A percentile compares a stretch with the other conserved stretches of the same genome.
Evolutionary conservation across 148 eudicot genomes (phyloP).

Genomic region (Silene conica): DNA sequence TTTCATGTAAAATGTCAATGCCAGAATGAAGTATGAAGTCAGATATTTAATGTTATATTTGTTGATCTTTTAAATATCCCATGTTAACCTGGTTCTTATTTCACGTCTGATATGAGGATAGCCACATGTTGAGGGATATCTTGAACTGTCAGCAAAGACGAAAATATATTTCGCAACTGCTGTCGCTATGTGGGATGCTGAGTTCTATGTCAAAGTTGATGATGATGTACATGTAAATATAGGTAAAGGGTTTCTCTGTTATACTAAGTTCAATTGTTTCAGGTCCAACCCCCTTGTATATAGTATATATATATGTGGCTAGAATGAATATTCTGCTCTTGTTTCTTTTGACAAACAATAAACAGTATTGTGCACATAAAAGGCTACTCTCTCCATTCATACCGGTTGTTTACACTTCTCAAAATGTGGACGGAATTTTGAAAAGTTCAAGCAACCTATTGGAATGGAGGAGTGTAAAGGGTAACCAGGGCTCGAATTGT

Average conservation of each 20-base stretch:
- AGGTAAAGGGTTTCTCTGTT: slow-evolving; percentile 35
- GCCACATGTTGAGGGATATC: slow-evolving; percentile 89
- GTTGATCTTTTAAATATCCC: not conserved
- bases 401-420: no score
- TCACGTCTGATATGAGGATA: slow-evolving; percentile 20
- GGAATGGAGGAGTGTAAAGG: not conserved
- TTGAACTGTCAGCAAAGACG: slow-evolving; percentile 80
- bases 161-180: slow-evolving; percentile 77
- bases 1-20: not conserved
- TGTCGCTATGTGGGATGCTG: slow-evolving; percentile 79
- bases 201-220: slow-evolving; percentile 80
- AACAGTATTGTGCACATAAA: no score
- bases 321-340: no score
- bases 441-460: not conserved
- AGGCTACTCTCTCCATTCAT: no score
- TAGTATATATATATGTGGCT: no score
- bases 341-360: no score
- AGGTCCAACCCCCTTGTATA: no score
- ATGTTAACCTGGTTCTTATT: slow-evolving; percentile 6
- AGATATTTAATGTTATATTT: no score
- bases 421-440: not conserved
- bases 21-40: no score
- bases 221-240: slow-evolving; percentile 90
- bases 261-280: no score
- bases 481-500: no score